Conservation (phyloP, 73 alveolate species). For the Loxodes magnus region DNA sequence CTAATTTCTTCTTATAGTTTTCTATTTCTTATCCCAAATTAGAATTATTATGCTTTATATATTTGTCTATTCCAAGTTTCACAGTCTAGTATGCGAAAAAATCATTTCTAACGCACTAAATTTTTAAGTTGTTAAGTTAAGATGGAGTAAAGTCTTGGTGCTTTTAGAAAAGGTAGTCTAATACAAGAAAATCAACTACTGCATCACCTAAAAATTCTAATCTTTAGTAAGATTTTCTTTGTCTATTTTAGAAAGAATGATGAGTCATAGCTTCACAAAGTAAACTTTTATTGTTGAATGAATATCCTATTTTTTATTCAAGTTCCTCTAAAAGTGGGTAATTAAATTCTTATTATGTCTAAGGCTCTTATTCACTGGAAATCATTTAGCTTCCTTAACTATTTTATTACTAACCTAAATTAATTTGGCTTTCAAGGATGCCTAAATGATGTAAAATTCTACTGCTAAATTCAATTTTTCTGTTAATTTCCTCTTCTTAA, state of each 20-base stretch:
- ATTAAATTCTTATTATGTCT: too few relatives aligned
- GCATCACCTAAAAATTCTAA: constrained; percentile 36
- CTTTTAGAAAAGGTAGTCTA: background rate
- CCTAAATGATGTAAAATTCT: too few relatives aligned
- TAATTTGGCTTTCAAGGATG: too few relatives aligned
- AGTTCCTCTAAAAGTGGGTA: too few relatives aligned
- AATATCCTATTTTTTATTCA: background rate
- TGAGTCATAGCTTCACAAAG: constrained; percentile 11
- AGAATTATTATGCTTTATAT: background rate
- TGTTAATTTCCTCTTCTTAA: too few relatives aligned
- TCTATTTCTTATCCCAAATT: background rate
- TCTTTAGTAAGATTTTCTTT: constrained; percentile 19
- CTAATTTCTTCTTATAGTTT: too few relatives aligned
- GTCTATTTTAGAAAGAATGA: background rate
- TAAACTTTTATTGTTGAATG: background rate
- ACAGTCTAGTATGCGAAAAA: background rate
- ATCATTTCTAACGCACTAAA: background rate
- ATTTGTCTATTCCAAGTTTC: background rate
- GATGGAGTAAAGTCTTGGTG: background rate
- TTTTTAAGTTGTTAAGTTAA: background rate
- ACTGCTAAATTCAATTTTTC: too few relatives aligned
- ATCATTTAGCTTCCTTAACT: too few relatives aligned
- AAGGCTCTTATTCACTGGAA: too few relatives aligned
- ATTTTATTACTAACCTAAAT: too few relatives aligned
- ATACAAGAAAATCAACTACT: constrained; percentile 21